These are phyloP conservation scores for Onygena corvina DNA, from an alignment of 2,329 filamentous ascomycete species.

Conservation along the genomic window DNA sequence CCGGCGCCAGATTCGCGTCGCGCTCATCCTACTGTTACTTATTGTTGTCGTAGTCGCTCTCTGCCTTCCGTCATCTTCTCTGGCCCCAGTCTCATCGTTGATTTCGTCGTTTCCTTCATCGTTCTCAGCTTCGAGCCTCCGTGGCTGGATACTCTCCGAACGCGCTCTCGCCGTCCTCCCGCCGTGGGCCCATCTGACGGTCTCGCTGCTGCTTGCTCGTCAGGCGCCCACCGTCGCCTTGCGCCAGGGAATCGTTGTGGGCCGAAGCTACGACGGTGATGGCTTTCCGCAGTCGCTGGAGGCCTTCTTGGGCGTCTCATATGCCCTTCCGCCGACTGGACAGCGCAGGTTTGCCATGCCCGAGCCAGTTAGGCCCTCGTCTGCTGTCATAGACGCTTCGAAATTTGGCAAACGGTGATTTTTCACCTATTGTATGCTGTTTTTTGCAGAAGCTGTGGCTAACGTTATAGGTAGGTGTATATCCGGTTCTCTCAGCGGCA, in stretches of 20 bases:
- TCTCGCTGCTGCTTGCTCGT: conserved; percentile 7
- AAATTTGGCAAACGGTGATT: conserved; percentile 22
- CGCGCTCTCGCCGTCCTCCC: conserved; percentile 8
- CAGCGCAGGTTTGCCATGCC: conserved; percentile 37
- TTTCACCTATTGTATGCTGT: background rate
- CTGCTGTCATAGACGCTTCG: conserved; percentile 26
- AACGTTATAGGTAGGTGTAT: conserved; percentile 11
- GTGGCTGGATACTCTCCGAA: conserved; percentile 7
- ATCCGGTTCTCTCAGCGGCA: conserved; percentile 13
- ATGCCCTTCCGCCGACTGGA: conserved; percentile 29
- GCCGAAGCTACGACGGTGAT: conserved; percentile 18
- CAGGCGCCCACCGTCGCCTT: conserved; percentile 16
- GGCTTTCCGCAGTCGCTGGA: conserved; percentile 22
- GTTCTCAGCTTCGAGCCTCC: background rate
- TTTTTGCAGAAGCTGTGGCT: background rate
- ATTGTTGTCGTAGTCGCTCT: too few species aligned
- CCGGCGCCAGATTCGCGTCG: background rate
- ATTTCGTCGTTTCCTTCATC: background rate
- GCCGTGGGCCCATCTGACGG: conserved; percentile 8
- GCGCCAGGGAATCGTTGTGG: conserved; percentile 24
- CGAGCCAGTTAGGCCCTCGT: conserved; percentile 20
- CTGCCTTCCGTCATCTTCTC: too few species aligned
- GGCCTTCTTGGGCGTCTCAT: conserved; percentile 40
- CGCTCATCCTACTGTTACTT: background rate
- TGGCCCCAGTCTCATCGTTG: background rate